Base-by-base conservation (phyloP, 768 basidiomycete species). In the Kockovaella imperatae region DNA sequence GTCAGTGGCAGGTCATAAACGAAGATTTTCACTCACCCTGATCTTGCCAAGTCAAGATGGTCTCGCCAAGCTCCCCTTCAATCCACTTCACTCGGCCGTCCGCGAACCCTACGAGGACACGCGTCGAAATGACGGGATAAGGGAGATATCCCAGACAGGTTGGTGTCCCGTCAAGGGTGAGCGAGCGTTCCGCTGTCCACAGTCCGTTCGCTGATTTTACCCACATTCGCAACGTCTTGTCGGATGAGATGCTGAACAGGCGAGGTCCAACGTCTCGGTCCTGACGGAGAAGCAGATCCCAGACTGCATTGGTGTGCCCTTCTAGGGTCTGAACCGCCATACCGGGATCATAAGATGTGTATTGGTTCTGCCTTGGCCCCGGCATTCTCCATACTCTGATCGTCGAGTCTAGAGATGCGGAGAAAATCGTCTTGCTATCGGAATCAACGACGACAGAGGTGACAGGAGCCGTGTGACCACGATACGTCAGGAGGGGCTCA, bases 241-340 rank as follows among this genome's bases (percentile, higher is more conserved):
- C 45, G 23, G 24, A 35, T 20, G 35, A 49, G 20, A 11, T 26
- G 15, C 30, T 42, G 24, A 34, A 5, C n/a, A 49, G 31, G 11
- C 20, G 18, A 10, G 6, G 6, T 18, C 28, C 24, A 10, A 11
- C 32, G 21, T 36, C 2, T 20, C 15, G 24, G 28, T 38, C 28
- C 29, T 36, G 42, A 23, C 88, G 79, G 18, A 93, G 79, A 8
- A 86, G 83, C 42, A 97, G 75, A 66, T 90, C 95, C 95, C 95
- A 99, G 21, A 96, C 85, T 4, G 88, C 88, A 67, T 99, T 91
- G 4, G 88, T 87, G 68, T 95, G 88, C 3, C 91, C 89, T 25
- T 91, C 81, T 24, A 97, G 77, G 56, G 84, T 82, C 28, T 84
- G 84, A 30, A 84, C 78, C 24, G 81, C 77, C 3, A 83, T 78